Evolutionary conservation across 768 basidiomycete species (phyloP).

Genomic region (Amanita rubescens): DNA sequence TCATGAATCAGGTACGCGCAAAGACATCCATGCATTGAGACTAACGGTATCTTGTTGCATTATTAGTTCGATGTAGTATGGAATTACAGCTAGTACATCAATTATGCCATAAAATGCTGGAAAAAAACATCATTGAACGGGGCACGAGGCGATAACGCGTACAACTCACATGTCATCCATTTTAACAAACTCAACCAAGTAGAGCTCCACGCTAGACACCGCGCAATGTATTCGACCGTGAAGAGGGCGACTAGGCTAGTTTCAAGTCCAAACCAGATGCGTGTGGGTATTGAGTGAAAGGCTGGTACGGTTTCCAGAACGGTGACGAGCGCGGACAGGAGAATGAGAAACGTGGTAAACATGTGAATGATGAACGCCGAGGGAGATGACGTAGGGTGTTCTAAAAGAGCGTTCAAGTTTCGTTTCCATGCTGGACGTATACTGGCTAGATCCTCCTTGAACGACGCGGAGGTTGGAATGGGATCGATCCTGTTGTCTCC

Average conservation of each 20-base stretch:
- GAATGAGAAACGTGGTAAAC: slow-evolving; percentile 61
- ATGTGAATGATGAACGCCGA: slow-evolving; percentile 75
- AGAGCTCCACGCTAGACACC: slow-evolving; percentile 70
- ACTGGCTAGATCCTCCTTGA: slow-evolving; percentile 28
- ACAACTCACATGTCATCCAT: slow-evolving; percentile 60
- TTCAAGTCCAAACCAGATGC: slow-evolving; percentile 84
- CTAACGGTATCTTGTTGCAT: slow-evolving; percentile 77
- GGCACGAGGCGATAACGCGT: background rate
- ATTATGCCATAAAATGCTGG: slow-evolving; percentile 66
- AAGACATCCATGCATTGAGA: slow-evolving; percentile 2
- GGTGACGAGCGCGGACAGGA: slow-evolving; percentile 69
- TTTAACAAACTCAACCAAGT: slow-evolving; percentile 51
- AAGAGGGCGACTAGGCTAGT: slow-evolving; percentile 79
- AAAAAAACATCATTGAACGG: slow-evolving; percentile 14
- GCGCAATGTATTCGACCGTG: slow-evolving; percentile 74
- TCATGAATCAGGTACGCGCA: background rate
- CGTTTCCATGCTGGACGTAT: slow-evolving; percentile 55
- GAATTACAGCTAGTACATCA: slow-evolving; percentile 78
- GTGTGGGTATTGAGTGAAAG: slow-evolving; percentile 59
- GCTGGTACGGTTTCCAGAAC: slow-evolving; percentile 75
- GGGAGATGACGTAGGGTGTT: slow-evolving; percentile 69
- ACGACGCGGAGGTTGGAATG: slow-evolving; percentile 28
- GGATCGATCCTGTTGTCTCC: slow-evolving; percentile 35
- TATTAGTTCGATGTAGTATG: slow-evolving; percentile 84
- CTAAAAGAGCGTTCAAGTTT: slow-evolving; percentile 62